Conservation (phyloP, 2,329 filamentous ascomycete genomes). For the Alternaria rosae region DNA sequence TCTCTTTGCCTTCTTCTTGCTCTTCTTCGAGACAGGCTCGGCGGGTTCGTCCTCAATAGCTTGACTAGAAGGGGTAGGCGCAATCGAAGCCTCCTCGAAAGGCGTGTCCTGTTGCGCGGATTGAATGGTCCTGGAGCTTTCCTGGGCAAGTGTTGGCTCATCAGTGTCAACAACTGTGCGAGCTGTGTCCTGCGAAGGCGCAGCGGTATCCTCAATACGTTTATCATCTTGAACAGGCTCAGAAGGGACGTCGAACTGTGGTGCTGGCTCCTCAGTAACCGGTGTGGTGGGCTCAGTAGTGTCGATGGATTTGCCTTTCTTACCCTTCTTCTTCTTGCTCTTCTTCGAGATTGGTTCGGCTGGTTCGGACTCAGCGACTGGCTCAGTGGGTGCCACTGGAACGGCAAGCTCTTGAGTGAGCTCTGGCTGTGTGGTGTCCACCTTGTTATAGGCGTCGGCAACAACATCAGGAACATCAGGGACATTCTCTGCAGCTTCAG, state of each 20-base stretch:
- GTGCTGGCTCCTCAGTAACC: constrained; percentile 8
- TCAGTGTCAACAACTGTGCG: neutral
- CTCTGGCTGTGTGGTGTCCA: constrained; percentile 1
- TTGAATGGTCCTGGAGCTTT: neutral
- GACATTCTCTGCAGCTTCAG: neutral
- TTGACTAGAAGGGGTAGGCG: constrained; percentile 1
- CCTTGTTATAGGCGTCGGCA: neutral
- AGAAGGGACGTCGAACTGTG: constrained; percentile 6
- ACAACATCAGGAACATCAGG: neutral
- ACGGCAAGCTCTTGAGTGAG: constrained; percentile 9
- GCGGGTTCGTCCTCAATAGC: constrained; percentile 9
- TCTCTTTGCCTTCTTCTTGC: constrained; percentile 33
- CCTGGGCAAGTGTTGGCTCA: neutral
- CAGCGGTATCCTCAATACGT: neutral
- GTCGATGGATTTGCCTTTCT: constrained; percentile 26
- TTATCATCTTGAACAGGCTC: constrained; percentile 7
- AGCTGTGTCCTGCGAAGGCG: neutral
- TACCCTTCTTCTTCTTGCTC: constrained; percentile 36
- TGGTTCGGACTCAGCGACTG: constrained; percentile 8
- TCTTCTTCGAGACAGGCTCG: constrained; percentile 18
- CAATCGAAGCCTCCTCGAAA: constrained; percentile 2
- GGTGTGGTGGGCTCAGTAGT: constrained; percentile 16
- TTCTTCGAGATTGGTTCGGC: constrained; percentile 25
- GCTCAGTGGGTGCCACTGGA: constrained; percentile 1
- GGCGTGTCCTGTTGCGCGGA: neutral